These are phyloP conservation scores for Saksenaea oblongispora DNA, from an alignment of 371 early-diverging fungal genomes.

Conservation along the genomic window DNA sequence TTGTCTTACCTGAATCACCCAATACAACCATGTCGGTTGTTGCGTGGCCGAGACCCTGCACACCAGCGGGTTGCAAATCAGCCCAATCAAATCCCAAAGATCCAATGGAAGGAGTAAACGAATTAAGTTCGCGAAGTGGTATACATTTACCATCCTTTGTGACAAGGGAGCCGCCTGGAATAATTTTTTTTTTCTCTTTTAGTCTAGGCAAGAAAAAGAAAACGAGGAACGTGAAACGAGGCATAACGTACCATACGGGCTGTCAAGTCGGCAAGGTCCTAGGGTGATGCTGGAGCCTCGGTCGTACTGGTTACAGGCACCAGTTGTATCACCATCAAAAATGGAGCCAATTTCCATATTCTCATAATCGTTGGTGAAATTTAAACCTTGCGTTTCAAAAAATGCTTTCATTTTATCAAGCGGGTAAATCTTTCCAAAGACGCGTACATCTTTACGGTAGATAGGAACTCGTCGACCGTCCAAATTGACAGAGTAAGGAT, in stretches of 20 bases:
- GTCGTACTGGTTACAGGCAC: conserved; percentile 37
- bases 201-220: no score
- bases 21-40: conserved; percentile 38
- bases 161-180: conserved; percentile 27
- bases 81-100: conserved; percentile 43
- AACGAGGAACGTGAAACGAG: background rate
- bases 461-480: conserved; percentile 36
- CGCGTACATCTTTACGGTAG: conserved; percentile 41
- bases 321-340: conserved; percentile 44
- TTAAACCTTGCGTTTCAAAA: conserved; percentile 37
- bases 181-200: no score
- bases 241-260: conserved; percentile 49
- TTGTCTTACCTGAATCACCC: conserved; percentile 51
- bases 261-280: conserved; percentile 29
- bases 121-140: conserved; percentile 30
- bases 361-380: conserved; percentile 50
- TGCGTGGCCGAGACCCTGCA: conserved; percentile 17
- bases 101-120: conserved; percentile 13
- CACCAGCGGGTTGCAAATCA: conserved; percentile 28
- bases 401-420: conserved; percentile 38
- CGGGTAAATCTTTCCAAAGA: conserved; percentile 49
- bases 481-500: conserved; percentile 27
- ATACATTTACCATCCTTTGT: conserved; percentile 33
- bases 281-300: conserved; percentile 11
- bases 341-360: conserved; percentile 51